Conservation (phyloP, 208 protist genomes). For the Trypanosoma avium region DNA sequence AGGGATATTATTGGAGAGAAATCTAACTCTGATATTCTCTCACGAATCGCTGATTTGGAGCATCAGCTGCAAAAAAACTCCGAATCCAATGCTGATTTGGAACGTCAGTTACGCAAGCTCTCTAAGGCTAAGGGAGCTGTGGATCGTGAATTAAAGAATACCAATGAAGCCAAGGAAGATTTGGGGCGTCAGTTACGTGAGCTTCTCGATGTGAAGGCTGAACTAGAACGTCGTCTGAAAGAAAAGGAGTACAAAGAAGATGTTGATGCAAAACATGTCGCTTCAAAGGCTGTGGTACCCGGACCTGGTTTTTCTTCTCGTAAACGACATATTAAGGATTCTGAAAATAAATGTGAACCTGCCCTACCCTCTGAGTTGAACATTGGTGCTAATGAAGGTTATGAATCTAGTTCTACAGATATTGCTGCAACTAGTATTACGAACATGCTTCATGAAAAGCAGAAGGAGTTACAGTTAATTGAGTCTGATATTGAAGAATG, state of each 20-base stretch:
- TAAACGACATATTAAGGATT: no score
- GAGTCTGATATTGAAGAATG: no score
- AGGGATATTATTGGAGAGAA: not conserved
- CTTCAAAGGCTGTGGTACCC: no score
- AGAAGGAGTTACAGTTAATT: slow-evolving; percentile 6
- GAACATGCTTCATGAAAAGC: no score
- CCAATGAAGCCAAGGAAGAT: not conserved
- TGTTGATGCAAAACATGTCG: no score
- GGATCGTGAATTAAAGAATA: not conserved
- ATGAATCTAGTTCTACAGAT: no score
- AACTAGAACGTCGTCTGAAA: slow-evolving; percentile 2
- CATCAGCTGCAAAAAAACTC: not conserved
- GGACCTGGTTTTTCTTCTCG: no score
- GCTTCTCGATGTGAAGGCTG: not conserved
- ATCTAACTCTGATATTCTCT: no score
- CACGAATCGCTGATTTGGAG: slow-evolving; percentile 1
- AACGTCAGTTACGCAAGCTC: not conserved
- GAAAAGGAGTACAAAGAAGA: not conserved
- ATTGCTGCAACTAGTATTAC: no score
- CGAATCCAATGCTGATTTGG: not conserved
- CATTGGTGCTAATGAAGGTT: no score
- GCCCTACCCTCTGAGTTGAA: no score
- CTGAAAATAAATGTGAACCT: no score
- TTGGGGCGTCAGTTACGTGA: not conserved
- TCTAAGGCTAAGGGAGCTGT: not conserved